Evolutionary conservation across 1,139 yeast species (phyloP), one percentile per base, ranked within the genome.

Genomic region (Meyerozyma elateridarum): DNA sequence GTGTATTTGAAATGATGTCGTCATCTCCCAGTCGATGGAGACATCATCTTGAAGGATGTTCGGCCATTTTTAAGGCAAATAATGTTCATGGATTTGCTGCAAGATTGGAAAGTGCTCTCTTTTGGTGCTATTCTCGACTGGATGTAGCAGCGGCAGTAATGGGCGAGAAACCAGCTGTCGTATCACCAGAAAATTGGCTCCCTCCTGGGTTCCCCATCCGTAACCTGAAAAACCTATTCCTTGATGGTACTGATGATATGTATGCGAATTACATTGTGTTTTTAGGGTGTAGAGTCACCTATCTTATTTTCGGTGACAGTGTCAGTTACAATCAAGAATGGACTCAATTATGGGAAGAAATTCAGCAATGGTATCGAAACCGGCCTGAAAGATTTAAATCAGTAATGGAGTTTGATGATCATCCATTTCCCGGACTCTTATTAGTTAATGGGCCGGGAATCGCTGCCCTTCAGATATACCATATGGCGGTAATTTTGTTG

Each of bases 191-290:
- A 20, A 42, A 45, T 29, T 63, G 69, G 69, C 34, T 62, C 3
- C 66, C 66, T 0, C 40, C 37, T 8, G 52, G 52, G 15, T 34
- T 33, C n/a, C 35, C 48, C 4, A 33, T 51, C 15, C 40, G 46
- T 30, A 51, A 47, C 11, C 58, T 56, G 30, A 42, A 40, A 16
- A 37, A 38, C 15, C 29, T 54, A 14, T 59, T 59, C 33, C 27
- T 20, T 15, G 39, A 39, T 14, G 46, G 42, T 6, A 36, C 41
- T 5, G 44, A 47, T 21, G 69, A 61, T 34, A 59, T 60, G 65
- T 64, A 61, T 39, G 64, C 68, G 4, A 64, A 64, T 40, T 64
- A 62, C 36, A 56, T 59, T 42, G 64, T 64, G 1, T 61, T 49
- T 33, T 38, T 64, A 18, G 52, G 62, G 24, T 51, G 67, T 1